Evolutionary conservation across 129 eudicot species (phyloP).

Genomic region (Saussurea involucrata): DNA sequence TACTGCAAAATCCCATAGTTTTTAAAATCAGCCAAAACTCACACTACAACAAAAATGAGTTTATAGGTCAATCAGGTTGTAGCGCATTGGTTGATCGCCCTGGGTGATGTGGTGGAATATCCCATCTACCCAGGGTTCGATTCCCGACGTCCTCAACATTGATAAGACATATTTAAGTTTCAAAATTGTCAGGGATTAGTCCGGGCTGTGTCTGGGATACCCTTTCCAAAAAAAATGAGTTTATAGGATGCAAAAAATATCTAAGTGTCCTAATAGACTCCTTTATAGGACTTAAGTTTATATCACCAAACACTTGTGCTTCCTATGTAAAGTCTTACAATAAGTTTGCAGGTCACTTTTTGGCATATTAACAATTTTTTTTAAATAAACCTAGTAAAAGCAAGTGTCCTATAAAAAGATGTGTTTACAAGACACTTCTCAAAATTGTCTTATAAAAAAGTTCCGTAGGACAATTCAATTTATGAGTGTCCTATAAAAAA

Average conservation of each 20-base stretch:
- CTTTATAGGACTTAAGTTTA: not conserved
- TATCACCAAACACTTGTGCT: not conserved
- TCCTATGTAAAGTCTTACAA: not conserved
- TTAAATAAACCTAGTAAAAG: not conserved
- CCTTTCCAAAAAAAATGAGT: not conserved
- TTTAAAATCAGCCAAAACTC: not conserved
- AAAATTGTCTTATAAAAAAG: not conserved
- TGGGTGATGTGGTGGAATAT: too few species aligned
- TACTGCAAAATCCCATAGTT: conserved; percentile 19
- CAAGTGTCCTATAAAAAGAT: too few species aligned
- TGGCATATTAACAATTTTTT: not conserved
- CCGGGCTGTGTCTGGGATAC: too few species aligned
- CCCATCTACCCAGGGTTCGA: too few species aligned
- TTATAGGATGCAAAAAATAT: not conserved
- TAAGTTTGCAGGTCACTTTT: not conserved
- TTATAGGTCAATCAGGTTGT: too few species aligned
- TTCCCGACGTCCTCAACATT: too few species aligned
- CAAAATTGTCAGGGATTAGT: too few species aligned
- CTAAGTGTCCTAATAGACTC: not conserved
- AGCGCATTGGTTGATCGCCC: too few species aligned
- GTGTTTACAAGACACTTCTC: not conserved
- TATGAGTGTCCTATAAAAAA: not conserved
- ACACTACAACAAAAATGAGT: not conserved
- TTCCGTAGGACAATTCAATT: not conserved
- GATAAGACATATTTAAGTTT: too few species aligned